Evolutionary conservation across 352 stramenopile species (phyloP).

Genomic region (Phytopythium chamaehyphon): DNA sequence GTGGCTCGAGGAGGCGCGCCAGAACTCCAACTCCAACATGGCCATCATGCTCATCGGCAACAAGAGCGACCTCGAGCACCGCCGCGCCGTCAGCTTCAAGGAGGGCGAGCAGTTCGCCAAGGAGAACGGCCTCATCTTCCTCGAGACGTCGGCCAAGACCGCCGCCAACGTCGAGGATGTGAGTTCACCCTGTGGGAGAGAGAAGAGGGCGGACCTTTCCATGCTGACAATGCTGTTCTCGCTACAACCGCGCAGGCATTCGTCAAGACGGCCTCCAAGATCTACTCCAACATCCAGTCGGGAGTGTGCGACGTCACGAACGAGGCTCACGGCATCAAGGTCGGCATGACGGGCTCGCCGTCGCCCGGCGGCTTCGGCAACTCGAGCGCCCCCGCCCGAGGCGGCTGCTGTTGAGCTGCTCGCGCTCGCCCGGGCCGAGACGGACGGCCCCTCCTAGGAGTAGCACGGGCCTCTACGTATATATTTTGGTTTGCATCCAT

Average conservation of each 20-base stretch:
- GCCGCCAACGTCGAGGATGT: slow-evolving; percentile 98
- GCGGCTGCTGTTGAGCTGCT: slow-evolving; percentile 61
- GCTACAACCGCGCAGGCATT: slow-evolving; percentile 71
- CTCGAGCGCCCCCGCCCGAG: slow-evolving; percentile 58
- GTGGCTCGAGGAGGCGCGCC: slow-evolving; percentile 98
- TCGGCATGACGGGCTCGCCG: slow-evolving; percentile 82
- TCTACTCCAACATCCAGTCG: slow-evolving; percentile 95
- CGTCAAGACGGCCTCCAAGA: slow-evolving; percentile 94
- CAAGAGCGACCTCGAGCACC: slow-evolving; percentile 97
- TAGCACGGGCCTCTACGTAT: background rate
- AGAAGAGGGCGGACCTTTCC: background rate
- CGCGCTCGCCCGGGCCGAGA: no score
- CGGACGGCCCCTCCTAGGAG: no score
- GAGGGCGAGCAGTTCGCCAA: slow-evolving; percentile 99
- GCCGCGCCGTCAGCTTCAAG: slow-evolving; percentile 94
- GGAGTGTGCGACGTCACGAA: slow-evolving; percentile 94
- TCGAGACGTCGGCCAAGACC: slow-evolving; percentile 99
- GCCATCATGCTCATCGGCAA: slow-evolving; percentile 99
- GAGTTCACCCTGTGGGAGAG: slow-evolving; percentile 33
- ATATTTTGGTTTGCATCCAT: slow-evolving; percentile 1
- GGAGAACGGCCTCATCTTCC: slow-evolving; percentile 99
- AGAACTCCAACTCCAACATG: slow-evolving; percentile 99
- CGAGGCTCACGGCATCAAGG: slow-evolving; percentile 90
- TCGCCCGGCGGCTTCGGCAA: slow-evolving; percentile 77
- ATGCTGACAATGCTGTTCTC: background rate